A percentile compares a stretch with the other conserved stretches of the same genome.
Conservation (phyloP, 306 rosid genomes). For the Sicyos edulis region DNA sequence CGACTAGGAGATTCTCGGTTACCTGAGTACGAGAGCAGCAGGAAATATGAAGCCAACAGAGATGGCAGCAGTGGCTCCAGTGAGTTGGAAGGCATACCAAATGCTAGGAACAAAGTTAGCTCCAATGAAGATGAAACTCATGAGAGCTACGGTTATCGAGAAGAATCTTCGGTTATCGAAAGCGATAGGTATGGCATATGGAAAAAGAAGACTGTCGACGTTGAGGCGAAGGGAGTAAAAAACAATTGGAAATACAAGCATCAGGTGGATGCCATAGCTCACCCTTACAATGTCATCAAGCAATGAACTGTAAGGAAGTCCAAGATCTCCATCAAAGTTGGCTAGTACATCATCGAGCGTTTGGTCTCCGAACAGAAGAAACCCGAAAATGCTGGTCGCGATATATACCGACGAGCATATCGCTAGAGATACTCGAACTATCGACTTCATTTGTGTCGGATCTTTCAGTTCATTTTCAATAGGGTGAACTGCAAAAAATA, state of each 20-base stretch:
- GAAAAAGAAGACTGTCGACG: conserved; percentile 60
- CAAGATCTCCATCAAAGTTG: conserved; percentile 69
- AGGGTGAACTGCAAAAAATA: conserved; percentile 49
- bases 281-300: conserved; percentile 61
- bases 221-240: conserved; percentile 73
- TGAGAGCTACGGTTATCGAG: conserved; percentile 42
- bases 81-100: conserved; percentile 81
- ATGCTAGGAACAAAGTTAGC: conserved; percentile 68
- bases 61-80: conserved; percentile 68
- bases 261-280: conserved; percentile 71
- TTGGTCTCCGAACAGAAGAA: conserved; percentile 61
- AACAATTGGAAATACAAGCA: conserved; percentile 70
- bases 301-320: conserved; percentile 52
- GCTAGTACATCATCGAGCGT: conserved; percentile 64
- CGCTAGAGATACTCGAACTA: conserved; percentile 41
- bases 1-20: background rate
- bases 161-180: conserved; percentile 49
- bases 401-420: conserved; percentile 50
- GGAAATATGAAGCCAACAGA: conserved; percentile 59
- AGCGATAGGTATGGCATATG: conserved; percentile 48
- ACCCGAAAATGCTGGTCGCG: conserved; percentile 54
- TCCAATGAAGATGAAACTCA: conserved; percentile 53
- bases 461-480: conserved; percentile 55
- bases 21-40: conserved; percentile 57
- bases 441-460: conserved; percentile 46